Base-by-base conservation (phyloP, 1,284 basidiomycete species). In the Sporisorium exsertum region DNA sequence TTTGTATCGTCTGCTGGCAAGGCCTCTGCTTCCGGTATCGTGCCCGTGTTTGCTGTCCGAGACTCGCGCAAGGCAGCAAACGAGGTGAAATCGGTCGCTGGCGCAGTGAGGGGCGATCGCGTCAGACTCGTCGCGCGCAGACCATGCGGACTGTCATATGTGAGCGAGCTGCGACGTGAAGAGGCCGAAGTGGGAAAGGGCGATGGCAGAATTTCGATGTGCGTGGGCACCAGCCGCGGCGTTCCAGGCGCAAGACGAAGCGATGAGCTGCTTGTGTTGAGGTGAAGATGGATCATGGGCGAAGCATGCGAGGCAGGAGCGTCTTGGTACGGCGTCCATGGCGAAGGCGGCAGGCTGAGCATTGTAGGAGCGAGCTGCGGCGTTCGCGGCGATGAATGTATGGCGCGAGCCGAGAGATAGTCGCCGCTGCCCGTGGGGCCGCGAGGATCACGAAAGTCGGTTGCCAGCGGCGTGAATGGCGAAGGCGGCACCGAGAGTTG, bases 281-380 rank as follows among this genome's bases (percentile, higher is more conserved):
- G 62, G n/a, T 68, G 73, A 18, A 76, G 69, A 35, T 76, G 73
- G 16, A 68, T 32, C 66, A 75, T 74, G 18, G 57, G 62, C n/a
- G 65, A 32, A 10, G 58, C 20, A 15, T 45, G 42, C 53, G 26
- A n/a, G 18, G 37, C 47, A 18, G 63, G 45, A 40, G 61, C 15
- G 16, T 68, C 61, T 24, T 58, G 53, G 35, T 73, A 72, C 6
- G 72, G 76, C 18, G 77, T 75, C 80, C 80, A 82, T 1, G 80
- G 80, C 18, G 80, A 82, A 22, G 80, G 79, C 2, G 80, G 80
- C 22, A 81, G 33, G 47, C 74, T 77, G 45, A 82, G 68, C 53
- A 78, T 61, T 0, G 80, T 82, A 5, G 80, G 75, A 2, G 27
- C 78, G 32, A 81, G 52, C 27, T 69, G 64, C 24, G 80, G 79